A percentile compares a stretch with the other conserved stretches of the same genome.
phyloP scores from a whole-genome alignment of 371 early-diverging fungal species.

The Saksenaea oblongispora region DNA sequence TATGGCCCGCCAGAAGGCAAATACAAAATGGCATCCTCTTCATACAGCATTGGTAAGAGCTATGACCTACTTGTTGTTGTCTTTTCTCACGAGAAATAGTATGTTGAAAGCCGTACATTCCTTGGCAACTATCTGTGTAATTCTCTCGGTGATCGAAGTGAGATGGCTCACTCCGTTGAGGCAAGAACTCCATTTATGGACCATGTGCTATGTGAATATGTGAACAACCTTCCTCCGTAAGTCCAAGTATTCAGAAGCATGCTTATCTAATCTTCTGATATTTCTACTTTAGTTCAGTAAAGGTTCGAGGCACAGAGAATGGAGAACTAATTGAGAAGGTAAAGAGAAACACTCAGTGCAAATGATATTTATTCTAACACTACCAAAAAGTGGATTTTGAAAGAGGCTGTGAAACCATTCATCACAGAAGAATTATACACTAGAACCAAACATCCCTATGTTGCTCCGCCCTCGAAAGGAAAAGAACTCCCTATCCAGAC shows the following conservation, averaged over 20 bases:
- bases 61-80: neutral
- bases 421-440: constrained; percentile 25
- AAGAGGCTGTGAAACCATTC: constrained; percentile 25
- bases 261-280: neutral
- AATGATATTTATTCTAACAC: neutral
- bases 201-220: constrained; percentile 23
- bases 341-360: neutral
- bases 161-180: constrained; percentile 32
- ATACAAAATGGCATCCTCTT: constrained; percentile 25
- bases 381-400: constrained; percentile 26
- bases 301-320: neutral
- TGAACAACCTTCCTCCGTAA: constrained; percentile 23
- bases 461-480: constrained; percentile 20
- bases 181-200: constrained; percentile 31
- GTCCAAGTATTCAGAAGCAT: neutral
- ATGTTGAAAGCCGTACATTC: constrained; percentile 23
- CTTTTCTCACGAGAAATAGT: neutral
- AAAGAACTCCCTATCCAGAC: neutral
- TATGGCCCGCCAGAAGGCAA: constrained; percentile 19
- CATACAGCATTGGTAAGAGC: constrained; percentile 16
- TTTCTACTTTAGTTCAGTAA: neutral
- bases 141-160: constrained; percentile 25
- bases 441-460: constrained; percentile 23
- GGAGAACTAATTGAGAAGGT: neutral
- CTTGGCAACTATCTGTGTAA: constrained; percentile 23